These are phyloP conservation scores for Microcera coccophila DNA, from an alignment of 2,329 filamentous ascomycete species.

Conservation along the genomic window DNA sequence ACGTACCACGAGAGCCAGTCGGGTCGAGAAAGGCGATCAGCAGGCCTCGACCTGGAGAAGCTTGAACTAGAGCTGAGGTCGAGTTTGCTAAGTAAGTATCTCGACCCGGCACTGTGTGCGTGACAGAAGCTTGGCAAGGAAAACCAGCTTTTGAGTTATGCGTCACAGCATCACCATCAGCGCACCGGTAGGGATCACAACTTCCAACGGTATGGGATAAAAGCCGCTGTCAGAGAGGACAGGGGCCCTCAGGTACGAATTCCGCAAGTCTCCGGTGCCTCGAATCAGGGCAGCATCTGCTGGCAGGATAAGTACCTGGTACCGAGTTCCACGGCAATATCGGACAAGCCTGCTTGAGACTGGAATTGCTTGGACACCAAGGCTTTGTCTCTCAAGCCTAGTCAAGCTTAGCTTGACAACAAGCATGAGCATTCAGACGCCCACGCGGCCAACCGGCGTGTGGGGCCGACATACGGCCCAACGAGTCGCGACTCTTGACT, in stretches of 20 bases:
- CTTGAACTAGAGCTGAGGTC: too few species aligned
- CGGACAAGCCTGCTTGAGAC: too few species aligned
- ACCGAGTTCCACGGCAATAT: not conserved
- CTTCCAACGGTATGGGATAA: not conserved
- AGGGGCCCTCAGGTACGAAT: conserved; percentile 8
- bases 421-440: not conserved
- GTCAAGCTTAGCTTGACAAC: not conserved
- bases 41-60: too few species aligned
- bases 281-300: conserved; percentile 7
- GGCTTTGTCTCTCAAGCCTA: not conserved
- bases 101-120: too few species aligned
- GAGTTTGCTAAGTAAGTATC: too few species aligned
- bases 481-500: conserved; percentile 7
- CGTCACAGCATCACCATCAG: conserved; percentile 1
- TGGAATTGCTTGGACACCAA: conserved; percentile 4
- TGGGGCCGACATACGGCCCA: conserved; percentile 23
- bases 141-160: conserved; percentile 11
- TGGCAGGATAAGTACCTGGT: conserved; percentile 3
- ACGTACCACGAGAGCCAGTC: not conserved
- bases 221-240: not conserved
- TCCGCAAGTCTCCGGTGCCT: conserved; percentile 8
- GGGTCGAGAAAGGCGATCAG: too few species aligned
- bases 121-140: not conserved
- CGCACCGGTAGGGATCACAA: conserved; percentile 10
- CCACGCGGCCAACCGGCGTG: conserved; percentile 21